These are phyloP conservation scores for Chaetomiaceae sp. DNA, from an alignment of 2,329 filamentous ascomycete species.

Conservation along the genomic window DNA sequence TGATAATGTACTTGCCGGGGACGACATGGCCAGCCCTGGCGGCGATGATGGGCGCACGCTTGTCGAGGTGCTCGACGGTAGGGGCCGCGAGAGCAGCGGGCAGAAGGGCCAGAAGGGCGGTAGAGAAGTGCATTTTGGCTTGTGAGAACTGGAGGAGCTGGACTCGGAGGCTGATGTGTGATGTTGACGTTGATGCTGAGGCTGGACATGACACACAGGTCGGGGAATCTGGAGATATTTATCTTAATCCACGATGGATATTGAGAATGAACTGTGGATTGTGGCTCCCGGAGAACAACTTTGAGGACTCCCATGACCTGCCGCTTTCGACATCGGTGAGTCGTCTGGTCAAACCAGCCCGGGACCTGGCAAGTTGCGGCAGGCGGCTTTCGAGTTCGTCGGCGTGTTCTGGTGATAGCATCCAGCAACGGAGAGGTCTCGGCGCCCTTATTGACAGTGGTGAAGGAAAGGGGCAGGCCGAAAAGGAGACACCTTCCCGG, in stretches of 20 bases:
- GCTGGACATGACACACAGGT: neutral
- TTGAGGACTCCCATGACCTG: conserved; percentile 10
- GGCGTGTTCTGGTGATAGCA: conserved; percentile 1
- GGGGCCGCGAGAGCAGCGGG: conserved; percentile 35
- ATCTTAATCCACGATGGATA: neutral
- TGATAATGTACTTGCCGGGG: conserved; percentile 42
- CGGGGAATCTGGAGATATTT: conserved; percentile 14
- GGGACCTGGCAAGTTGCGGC: neutral
- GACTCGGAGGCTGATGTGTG: neutral
- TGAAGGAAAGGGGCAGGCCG: conserved; percentile 14
- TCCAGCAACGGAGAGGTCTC: neutral
- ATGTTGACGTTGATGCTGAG: conserved; percentile 13
- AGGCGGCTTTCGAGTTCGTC: neutral
- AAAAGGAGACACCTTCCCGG: conserved; percentile 23
- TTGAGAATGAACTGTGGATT: neutral
- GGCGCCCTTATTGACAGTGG: conserved; percentile 2
- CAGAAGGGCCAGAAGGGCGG: conserved; percentile 34
- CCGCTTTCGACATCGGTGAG: conserved; percentile 12
- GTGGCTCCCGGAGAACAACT: neutral
- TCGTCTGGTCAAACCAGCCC: neutral
- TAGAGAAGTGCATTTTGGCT: conserved; percentile 34
- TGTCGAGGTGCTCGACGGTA: conserved; percentile 19
- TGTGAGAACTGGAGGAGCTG: conserved; percentile 1
- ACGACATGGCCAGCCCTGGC: conserved; percentile 34
- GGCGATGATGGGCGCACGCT: conserved; percentile 34